Evolutionary conservation across 1,139 yeast genomes (phyloP).

Genomic region (Torulaspora pretoriensis): DNA sequence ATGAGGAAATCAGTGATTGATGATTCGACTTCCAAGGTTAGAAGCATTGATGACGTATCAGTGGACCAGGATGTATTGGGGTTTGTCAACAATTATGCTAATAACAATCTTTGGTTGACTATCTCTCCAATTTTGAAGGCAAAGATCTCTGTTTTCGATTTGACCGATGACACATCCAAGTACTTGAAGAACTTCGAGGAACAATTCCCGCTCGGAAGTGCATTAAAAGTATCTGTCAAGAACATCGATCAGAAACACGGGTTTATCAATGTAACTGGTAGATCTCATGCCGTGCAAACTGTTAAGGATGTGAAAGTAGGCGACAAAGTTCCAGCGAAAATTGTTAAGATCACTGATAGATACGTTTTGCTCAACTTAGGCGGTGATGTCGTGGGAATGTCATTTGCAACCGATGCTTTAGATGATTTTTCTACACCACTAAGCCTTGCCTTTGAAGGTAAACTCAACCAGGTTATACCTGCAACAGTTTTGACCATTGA

Average conservation of each 20-base stretch:
- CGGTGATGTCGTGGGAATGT: constrained; percentile 56
- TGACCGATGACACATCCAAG: constrained; percentile 51
- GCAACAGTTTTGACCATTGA: constrained; percentile 62
- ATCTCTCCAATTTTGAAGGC: constrained; percentile 68
- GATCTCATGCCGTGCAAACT: constrained; percentile 42
- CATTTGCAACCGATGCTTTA: constrained; percentile 74
- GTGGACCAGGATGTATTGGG: constrained; percentile 63
- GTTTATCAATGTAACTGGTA: constrained; percentile 49
- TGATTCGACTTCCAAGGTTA: constrained; percentile 42
- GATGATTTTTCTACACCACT: constrained; percentile 61
- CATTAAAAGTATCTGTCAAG: constrained; percentile 56
- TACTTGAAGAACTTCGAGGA: constrained; percentile 49
- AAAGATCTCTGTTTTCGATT: constrained; percentile 60
- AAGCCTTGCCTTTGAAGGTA: constrained; percentile 43
- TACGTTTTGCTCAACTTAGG: constrained; percentile 68
- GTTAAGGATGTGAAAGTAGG: constrained; percentile 57
- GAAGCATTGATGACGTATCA: constrained; percentile 45
- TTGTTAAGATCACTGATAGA: constrained; percentile 57
- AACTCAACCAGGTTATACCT: constrained; percentile 53
- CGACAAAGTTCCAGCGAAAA: constrained; percentile 57
- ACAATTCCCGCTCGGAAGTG: constrained; percentile 65
- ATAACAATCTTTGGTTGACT: constrained; percentile 62
- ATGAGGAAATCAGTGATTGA: constrained; percentile 46
- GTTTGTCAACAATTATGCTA: constrained; percentile 56
- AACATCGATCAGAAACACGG: constrained; percentile 53